These are phyloP conservation scores for Pichia sp. DNA, from an alignment of 1,139 yeast species.

Conservation along the genomic window DNA sequence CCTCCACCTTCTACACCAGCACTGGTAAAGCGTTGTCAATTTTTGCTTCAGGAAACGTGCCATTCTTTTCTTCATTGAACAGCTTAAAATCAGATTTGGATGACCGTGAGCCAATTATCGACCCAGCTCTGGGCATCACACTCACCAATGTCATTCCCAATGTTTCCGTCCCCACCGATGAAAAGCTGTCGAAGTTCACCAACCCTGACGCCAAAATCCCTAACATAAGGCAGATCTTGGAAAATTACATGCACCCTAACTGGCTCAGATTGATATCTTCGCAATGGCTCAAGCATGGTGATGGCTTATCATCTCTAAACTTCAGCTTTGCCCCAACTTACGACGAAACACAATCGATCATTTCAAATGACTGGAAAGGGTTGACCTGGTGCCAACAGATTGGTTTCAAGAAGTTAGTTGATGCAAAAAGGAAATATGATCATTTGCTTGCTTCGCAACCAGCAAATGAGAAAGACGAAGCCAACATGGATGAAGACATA, in stretches of 20 bases:
- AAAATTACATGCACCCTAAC: slow-evolving; percentile 76
- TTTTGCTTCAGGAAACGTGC: slow-evolving; percentile 40
- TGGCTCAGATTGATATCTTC: slow-evolving; percentile 81
- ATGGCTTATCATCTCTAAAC: slow-evolving; percentile 42
- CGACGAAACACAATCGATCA: slow-evolving; percentile 67
- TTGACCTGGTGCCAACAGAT: slow-evolving; percentile 76
- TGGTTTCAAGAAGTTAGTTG: slow-evolving; percentile 51
- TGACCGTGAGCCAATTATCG: slow-evolving; percentile 55
- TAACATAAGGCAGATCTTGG: slow-evolving; percentile 59
- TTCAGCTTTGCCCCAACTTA: slow-evolving; percentile 74
- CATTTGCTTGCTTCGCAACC: background rate
- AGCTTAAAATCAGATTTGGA: slow-evolving; percentile 61
- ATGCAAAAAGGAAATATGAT: slow-evolving; percentile 32
- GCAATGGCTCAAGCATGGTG: slow-evolving; percentile 67
- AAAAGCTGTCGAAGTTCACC: slow-evolving; percentile 33
- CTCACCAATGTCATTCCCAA: slow-evolving; percentile 58
- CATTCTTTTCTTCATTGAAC: slow-evolving; percentile 65
- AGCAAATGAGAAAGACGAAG: background rate
- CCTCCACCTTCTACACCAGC: slow-evolving; percentile 50
- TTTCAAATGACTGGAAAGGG: slow-evolving; percentile 59
- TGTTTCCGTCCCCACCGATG: slow-evolving; percentile 32
- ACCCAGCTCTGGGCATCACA: slow-evolving; percentile 47
- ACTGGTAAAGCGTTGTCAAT: slow-evolving; percentile 63
- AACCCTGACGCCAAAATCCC: slow-evolving; percentile 53
- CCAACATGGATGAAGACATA: slow-evolving; percentile 15